Conservation (phyloP, 169 alveolate genomes). For the Plasmodium vivax region DNA sequence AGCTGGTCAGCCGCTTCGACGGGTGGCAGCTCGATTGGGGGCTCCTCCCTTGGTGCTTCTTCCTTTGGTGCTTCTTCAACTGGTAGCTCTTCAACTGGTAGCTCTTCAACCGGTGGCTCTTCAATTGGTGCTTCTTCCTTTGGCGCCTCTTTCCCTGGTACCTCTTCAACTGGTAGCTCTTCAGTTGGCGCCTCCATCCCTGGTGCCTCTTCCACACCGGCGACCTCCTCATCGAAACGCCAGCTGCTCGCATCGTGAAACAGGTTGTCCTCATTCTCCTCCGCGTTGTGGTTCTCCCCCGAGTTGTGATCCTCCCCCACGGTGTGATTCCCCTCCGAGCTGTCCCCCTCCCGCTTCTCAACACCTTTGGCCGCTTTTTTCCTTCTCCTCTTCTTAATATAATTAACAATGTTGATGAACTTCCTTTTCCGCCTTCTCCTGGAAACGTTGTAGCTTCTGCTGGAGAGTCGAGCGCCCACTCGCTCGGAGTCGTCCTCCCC, state of each 20-base stretch:
- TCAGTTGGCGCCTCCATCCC: not conserved
- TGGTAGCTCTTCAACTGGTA: not conserved
- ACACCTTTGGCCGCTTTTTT: constrained; percentile 15
- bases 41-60: not conserved
- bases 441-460: not conserved
- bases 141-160: not conserved
- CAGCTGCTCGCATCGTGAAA: not conserved
- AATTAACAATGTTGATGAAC: constrained; percentile 53
- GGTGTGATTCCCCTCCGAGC: not conserved
- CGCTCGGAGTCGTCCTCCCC: not conserved
- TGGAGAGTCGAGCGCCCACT: not conserved
- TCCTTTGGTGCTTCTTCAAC: not conserved
- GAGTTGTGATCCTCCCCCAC: not conserved
- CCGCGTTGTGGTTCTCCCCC: not conserved
- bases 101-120: not conserved
- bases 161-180: not conserved
- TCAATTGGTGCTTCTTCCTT: not conserved
- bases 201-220: not conserved
- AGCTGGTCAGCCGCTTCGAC: not conserved
- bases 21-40: not conserved
- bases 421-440: constrained; percentile 33
- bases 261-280: not conserved
- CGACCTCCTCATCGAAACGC: not conserved
- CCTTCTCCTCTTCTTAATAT: constrained; percentile 45
- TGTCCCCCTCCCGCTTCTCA: constrained; percentile 25